These are phyloP conservation scores for Endoconidiophora polonica DNA, from an alignment of 2,329 filamentous ascomycete genomes.

Conservation along the genomic window DNA sequence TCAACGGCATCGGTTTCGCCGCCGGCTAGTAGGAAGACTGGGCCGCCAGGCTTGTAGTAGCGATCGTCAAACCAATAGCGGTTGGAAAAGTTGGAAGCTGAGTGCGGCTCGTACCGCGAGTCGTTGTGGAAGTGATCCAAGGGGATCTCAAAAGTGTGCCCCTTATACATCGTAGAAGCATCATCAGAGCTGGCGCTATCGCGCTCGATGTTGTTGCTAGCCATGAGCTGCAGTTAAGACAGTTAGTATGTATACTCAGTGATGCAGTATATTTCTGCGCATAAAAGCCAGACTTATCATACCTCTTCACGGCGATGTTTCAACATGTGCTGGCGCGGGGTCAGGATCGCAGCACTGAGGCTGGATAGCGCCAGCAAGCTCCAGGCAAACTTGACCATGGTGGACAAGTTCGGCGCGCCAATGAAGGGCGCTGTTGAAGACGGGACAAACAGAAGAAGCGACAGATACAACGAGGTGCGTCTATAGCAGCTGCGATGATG, in stretches of 20 bases:
- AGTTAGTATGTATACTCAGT: too few species aligned
- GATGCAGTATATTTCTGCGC: too few species aligned
- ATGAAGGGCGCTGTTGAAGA: neutral
- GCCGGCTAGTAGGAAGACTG: conserved; percentile 59
- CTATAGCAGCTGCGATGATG: neutral
- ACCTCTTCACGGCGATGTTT: neutral
- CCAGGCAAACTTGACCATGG: conserved; percentile 2
- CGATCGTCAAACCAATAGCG: conserved; percentile 73
- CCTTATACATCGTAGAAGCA: conserved; percentile 19
- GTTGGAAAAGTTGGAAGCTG: conserved; percentile 47
- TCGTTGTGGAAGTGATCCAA: conserved; percentile 79
- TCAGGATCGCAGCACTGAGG: neutral
- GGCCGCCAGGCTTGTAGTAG: conserved; percentile 60
- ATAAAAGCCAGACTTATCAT: too few species aligned
- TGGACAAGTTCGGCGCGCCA: neutral
- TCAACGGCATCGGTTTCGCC: conserved; percentile 52
- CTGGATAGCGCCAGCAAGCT: neutral
- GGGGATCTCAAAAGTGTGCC: conserved; percentile 22
- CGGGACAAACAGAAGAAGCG: too few species aligned
- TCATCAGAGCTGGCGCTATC: neutral
- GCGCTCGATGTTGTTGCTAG: too few species aligned
- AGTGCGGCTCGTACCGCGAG: conserved; percentile 60
- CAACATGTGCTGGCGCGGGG: neutral
- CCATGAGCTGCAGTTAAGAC: too few species aligned
- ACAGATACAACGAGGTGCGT: neutral